These are phyloP conservation scores for Wickerhamomyces sp. DNA, from an alignment of 1,139 yeast genomes.

Conservation along the genomic window DNA sequence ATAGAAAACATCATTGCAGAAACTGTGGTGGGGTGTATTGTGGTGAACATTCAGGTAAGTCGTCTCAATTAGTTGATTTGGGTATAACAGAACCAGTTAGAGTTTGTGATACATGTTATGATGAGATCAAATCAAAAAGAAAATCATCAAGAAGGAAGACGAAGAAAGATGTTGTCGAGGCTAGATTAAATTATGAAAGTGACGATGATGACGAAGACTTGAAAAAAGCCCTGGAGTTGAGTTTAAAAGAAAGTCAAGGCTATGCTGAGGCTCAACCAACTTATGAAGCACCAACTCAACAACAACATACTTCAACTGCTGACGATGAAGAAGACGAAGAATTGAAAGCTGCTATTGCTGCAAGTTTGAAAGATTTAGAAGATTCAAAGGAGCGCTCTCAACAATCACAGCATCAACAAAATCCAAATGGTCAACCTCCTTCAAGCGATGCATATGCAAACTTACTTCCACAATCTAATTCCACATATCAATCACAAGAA, in stretches of 20 bases:
- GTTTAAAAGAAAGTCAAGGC: conserved; percentile 52
- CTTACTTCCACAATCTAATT: conserved; percentile 17
- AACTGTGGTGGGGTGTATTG: conserved; percentile 96
- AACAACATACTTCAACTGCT: conserved; percentile 1
- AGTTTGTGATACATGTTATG: conserved; percentile 88
- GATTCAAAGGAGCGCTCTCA: conserved; percentile 27
- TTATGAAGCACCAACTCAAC: conserved; percentile 6
- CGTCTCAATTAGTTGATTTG: conserved; percentile 66
- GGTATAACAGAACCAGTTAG: conserved; percentile 90
- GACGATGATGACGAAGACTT: conserved; percentile 74
- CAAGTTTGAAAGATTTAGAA: conserved; percentile 73
- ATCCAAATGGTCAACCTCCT: too few relatives aligned
- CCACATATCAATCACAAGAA: conserved; percentile 13
- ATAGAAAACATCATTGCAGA: conserved; percentile 93
- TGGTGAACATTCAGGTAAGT: conserved; percentile 73
- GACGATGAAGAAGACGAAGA: conserved; percentile 81
- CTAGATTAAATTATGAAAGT: conserved; percentile 23
- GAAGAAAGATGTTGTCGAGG: conserved; percentile 23
- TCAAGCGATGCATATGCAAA: conserved; percentile 21
- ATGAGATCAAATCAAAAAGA: conserved; percentile 40
- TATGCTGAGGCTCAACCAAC: conserved; percentile 20
- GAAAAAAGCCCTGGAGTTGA: conserved; percentile 70
- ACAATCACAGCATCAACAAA: conserved; percentile 11
- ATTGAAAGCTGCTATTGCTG: conserved; percentile 93
- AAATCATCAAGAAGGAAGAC: conserved; percentile 24